A percentile compares a stretch with the other conserved stretches of the same genome.
Evolutionary conservation across 2,329 filamentous ascomycete species (phyloP).

Genomic region (Coniochaeta sp.): DNA sequence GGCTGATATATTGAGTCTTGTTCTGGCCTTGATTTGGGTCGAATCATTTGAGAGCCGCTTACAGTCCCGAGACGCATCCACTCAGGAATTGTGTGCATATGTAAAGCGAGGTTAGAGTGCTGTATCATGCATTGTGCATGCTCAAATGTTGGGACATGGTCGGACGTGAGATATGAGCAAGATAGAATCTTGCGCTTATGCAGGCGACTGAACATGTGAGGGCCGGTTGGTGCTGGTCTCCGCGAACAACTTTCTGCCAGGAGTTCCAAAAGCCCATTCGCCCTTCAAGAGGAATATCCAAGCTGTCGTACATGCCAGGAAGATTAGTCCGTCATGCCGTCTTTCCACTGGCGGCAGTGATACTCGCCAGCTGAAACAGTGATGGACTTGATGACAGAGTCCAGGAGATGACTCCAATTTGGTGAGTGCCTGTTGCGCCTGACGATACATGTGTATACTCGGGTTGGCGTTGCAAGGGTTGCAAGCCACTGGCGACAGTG

Average conservation of each 20-base stretch:
- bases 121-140: conserved; percentile 4
- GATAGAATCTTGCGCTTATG: conserved; percentile 15
- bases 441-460: neutral
- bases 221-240: neutral
- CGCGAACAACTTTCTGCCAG: neutral
- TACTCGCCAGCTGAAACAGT: neutral
- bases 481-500: neutral
- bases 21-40: too few relatives aligned
- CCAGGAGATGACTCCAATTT: neutral
- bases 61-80: neutral
- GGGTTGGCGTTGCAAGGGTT: neutral
- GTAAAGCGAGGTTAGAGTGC: neutral
- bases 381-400: neutral
- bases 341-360: neutral
- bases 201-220: conserved; percentile 4
- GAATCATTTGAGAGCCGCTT: neutral
- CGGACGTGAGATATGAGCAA: conserved; percentile 1
- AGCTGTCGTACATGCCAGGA: neutral
- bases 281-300: neutral
- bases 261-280: conserved; percentile 5
- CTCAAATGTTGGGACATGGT: neutral
- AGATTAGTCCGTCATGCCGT: conserved; percentile 1
- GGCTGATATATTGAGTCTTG: too few relatives aligned
- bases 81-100: neutral
- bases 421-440: neutral